Base-by-base conservation (phyloP, 2,329 filamentous ascomycete genomes). In the Talaromyces rugulosus region DNA sequence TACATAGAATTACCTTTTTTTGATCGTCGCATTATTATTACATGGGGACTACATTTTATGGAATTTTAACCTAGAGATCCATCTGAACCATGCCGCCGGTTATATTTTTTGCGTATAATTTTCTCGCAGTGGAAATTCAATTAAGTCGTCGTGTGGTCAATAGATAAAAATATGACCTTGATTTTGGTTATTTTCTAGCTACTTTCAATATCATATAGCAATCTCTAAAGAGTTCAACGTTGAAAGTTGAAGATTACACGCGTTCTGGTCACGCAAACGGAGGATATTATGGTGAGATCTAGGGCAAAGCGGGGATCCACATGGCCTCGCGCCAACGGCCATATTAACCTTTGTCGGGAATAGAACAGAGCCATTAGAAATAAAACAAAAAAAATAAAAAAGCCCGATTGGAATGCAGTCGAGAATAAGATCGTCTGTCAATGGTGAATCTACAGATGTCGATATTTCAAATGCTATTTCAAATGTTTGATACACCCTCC, bases 231-330 rank as follows among this genome's bases (percentile, higher is more conserved):
- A 27, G 44, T 27, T 50, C 9, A 16, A 36, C 34, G 34, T 36
- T 16, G 34, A 16, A 47, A 23, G 42, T 6, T 23, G 42, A 8
- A 31, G 9, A 11, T 33, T 18, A n/a, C n/a, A 47, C 42, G 23
- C 18, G 8, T 50, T 14, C 31, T 42, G 60, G 66, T 67, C 65
- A 67, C 66, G 66, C 66, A 11, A 67, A 60, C 66, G 66, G 66
- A 64, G 62, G 62, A 66, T 63, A 66, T 64, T 58, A 64, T 67
- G 66, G 54, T 62, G 65, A 67, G 44, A 62, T 66, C 18, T 44
- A 11, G 34, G n/a, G 9, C 51, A n/a, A 51, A 57, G 62, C 12
- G 58, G 60, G 53, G 60, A 47, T 56, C 30, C 36, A 54, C 47
- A 11, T 16, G 16, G 31, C 54, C 11, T 51, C 23, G 18, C 28